Percentiles rank a stretch among this genome's conserved stretches.
Conservation (phyloP, 257 asterid species). For the Salvia rosmarinus region DNA sequence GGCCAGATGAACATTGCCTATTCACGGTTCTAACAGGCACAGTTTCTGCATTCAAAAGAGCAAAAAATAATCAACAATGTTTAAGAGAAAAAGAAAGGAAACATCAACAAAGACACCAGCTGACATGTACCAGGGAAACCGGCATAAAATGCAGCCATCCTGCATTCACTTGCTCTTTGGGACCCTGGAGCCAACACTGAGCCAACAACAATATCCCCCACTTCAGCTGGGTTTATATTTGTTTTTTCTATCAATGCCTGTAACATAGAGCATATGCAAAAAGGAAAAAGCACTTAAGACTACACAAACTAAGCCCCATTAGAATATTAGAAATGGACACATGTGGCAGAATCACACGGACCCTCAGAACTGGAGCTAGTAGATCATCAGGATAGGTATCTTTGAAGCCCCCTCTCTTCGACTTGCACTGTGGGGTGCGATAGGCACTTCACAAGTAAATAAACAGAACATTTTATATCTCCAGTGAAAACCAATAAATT, state of each 20-base stretch:
- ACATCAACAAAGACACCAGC: constrained; percentile 9
- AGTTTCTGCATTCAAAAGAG: constrained; percentile 60
- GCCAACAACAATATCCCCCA: constrained; percentile 98
- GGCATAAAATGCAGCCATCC: constrained; percentile 99
- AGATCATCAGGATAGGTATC: constrained; percentile 96
- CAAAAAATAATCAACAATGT: constrained; percentile 13
- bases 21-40: constrained; percentile 98
- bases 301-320: constrained; percentile 23
- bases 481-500: constrained; percentile 2
- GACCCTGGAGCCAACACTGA: constrained; percentile 96
- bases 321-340: constrained; percentile 25
- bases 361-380: constrained; percentile 92
- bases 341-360: constrained; percentile 30
- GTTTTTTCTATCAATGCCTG: constrained; percentile 87
- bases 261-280: neutral
- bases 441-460: constrained; percentile 63
- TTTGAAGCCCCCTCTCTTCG: constrained; percentile 96
- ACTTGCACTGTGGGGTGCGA: constrained; percentile 89
- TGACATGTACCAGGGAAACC: constrained; percentile 85
- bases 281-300: neutral
- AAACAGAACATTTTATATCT: constrained; percentile 26
- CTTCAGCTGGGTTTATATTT: constrained; percentile 81
- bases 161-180: constrained; percentile 97
- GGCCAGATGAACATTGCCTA: constrained; percentile 99
- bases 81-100: neutral